Conservation (phyloP, 805 yeast species). For the Starmerella roubikii region DNA sequence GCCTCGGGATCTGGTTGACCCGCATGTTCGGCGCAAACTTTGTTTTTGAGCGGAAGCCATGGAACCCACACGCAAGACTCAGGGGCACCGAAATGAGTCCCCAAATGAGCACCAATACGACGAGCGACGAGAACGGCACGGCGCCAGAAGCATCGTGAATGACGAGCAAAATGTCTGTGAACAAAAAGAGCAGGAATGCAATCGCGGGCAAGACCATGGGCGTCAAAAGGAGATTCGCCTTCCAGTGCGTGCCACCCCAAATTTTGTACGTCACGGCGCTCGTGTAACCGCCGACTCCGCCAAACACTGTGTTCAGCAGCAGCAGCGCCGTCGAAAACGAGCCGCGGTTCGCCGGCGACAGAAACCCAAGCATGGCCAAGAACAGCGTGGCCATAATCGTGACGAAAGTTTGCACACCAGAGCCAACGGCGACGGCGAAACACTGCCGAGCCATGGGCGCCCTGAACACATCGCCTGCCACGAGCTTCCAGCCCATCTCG, state of each 20-base stretch:
- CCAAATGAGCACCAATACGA: constrained; percentile 74
- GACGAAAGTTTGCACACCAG: constrained; percentile 71
- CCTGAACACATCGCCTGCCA: constrained; percentile 91
- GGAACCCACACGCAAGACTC: constrained; percentile 66
- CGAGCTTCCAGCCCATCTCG: constrained; percentile 93
- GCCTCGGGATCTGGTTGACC: constrained; percentile 92
- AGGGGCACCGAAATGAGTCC: constrained; percentile 72
- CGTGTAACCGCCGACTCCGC: constrained; percentile 74
- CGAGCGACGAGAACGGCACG: constrained; percentile 80
- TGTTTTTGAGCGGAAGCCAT: constrained; percentile 51
- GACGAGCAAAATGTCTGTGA: constrained; percentile 70
- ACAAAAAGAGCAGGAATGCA: constrained; percentile 47
- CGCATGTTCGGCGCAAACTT: constrained; percentile 57
- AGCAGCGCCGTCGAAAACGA: constrained; percentile 83
- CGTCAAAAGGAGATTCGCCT: constrained; percentile 64
- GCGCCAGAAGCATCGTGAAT: constrained; percentile 81
- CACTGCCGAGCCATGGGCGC: constrained; percentile 58
- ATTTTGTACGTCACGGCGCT: constrained; percentile 76
- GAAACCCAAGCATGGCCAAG: constrained; percentile 76
- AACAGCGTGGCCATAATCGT: constrained; percentile 61
- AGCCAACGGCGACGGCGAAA: constrained; percentile 70
- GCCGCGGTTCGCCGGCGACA: constrained; percentile 92
- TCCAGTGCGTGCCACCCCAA: constrained; percentile 89
- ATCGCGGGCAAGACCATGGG: constrained; percentile 78
- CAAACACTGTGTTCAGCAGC: constrained; percentile 64